phyloP scores from a whole-genome alignment of 1,284 basidiomycete species.

The Marasmius tenuissimus region DNA sequence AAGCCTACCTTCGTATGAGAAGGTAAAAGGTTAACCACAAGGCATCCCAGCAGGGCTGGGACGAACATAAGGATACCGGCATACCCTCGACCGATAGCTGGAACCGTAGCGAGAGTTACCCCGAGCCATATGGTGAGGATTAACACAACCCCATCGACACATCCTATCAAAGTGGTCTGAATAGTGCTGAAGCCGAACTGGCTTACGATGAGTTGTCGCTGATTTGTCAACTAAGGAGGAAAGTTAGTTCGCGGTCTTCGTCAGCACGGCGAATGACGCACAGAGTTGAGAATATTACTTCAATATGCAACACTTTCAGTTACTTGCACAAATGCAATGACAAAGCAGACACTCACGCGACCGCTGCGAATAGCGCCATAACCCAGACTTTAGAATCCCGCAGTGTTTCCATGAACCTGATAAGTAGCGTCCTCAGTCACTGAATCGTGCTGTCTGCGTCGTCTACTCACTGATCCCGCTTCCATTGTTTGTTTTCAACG shows the following conservation, averaged over 20 bases:
- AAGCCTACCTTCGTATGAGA: constrained; percentile 67
- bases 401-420: constrained; percentile 13
- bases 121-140: constrained; percentile 65
- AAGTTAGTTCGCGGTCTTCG: constrained; percentile 38
- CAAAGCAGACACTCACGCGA: constrained; percentile 6
- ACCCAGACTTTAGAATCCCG: constrained; percentile 12
- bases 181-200: constrained; percentile 71
- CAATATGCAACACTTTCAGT: neutral
- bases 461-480: constrained; percentile 64
- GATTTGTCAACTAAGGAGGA: constrained; percentile 72
- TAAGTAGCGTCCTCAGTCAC: constrained; percentile 5
- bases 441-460: neutral
- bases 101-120: constrained; percentile 54
- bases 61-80: constrained; percentile 64
- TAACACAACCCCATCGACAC: constrained; percentile 73
- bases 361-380: constrained; percentile 11
- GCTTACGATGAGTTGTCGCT: constrained; percentile 71
- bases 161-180: constrained; percentile 76
- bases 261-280: neutral
- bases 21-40: constrained; percentile 70
- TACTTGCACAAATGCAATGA: neutral
- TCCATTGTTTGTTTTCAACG: constrained; percentile 79
- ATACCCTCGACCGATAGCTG: constrained; percentile 56
- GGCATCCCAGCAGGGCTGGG: constrained; percentile 66
- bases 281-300: constrained; percentile 55